Conservation (phyloP, 2,329 filamentous ascomycete genomes). For the Aspergillus sp. region DNA sequence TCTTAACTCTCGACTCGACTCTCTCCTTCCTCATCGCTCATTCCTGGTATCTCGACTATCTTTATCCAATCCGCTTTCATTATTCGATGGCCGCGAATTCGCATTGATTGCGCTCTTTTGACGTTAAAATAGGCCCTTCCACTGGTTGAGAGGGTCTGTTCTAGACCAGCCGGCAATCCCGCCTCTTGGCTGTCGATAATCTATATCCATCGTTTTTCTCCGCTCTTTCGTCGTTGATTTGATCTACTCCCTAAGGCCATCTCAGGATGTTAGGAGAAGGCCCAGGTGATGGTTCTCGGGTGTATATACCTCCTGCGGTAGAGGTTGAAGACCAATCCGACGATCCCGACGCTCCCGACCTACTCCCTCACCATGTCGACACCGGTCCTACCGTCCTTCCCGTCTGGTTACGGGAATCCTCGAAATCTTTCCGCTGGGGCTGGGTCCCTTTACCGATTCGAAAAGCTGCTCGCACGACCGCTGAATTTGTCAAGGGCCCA, state of each 20-base stretch:
- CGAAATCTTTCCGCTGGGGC: slow-evolving; percentile 47
- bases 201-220: slow-evolving; percentile 9
- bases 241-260: neutral
- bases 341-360: slow-evolving; percentile 37
- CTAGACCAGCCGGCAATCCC: slow-evolving; percentile 17
- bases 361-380: slow-evolving; percentile 31
- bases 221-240: neutral
- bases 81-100: neutral
- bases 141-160: slow-evolving; percentile 16
- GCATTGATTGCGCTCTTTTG: neutral
- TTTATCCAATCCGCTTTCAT: slow-evolving; percentile 1
- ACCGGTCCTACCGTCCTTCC: slow-evolving; percentile 33
- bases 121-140: slow-evolving; percentile 9
- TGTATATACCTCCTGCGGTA: slow-evolving; percentile 34
- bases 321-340: slow-evolving; percentile 35
- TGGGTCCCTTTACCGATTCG: slow-evolving; percentile 50
- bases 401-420: slow-evolving; percentile 50
- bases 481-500: slow-evolving; percentile 49
- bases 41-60: slow-evolving; percentile 2
- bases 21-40: slow-evolving; percentile 2
- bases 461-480: slow-evolving; percentile 44
- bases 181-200: slow-evolving; percentile 9
- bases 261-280: slow-evolving; percentile 32
- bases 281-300: slow-evolving; percentile 30
- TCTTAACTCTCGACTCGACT: slow-evolving; percentile 2